Percentiles rank a stretch among this genome's conserved stretches.
phyloP scores from a whole-genome alignment of 371 early-diverging fungal species.

The Mucor lusitanicus region DNA sequence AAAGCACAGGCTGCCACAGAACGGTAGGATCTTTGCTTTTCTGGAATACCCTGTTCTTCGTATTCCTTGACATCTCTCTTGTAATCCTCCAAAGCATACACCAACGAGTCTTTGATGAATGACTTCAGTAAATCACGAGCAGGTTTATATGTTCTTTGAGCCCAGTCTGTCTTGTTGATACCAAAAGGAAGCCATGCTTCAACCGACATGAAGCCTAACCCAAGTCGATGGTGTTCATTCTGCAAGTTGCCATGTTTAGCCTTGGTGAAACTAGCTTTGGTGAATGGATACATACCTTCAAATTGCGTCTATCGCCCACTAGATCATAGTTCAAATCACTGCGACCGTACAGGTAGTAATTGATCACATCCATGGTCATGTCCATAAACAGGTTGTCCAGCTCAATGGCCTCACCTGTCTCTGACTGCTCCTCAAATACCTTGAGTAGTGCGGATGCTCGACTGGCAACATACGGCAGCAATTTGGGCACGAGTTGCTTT shows the following conservation, averaged over 20 bases:
- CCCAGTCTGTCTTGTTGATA: constrained; percentile 47
- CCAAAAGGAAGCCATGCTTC: constrained; percentile 51
- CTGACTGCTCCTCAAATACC: constrained; percentile 26
- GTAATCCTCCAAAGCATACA: constrained; percentile 26
- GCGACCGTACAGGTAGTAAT: constrained; percentile 50
- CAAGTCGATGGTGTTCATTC: constrained; percentile 40
- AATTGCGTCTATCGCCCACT: constrained; percentile 40
- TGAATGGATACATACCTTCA: constrained; percentile 30
- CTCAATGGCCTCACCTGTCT: constrained; percentile 28
- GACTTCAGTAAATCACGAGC: constrained; percentile 39
- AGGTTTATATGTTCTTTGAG: constrained; percentile 33
- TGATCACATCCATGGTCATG: constrained; percentile 54
- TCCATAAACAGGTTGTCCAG: constrained; percentile 41
- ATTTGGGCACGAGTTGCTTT: constrained; percentile 43
- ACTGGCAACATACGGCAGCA: constrained; percentile 42
- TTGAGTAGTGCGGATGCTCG: constrained; percentile 20
- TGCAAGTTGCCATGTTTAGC: not conserved
- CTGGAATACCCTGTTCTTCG: constrained; percentile 9
- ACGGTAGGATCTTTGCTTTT: constrained; percentile 13
- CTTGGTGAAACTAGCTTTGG: not conserved
- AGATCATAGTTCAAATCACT: constrained; percentile 41
- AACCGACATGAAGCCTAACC: constrained; percentile 48
- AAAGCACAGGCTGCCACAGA: constrained; percentile 45
- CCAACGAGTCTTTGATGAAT: constrained; percentile 42
- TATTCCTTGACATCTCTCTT: constrained; percentile 9